Evolutionary conservation across 371 early-diverging fungal species (phyloP), one percentile per base, ranked within the genome.

Genomic region (Modicella reniformis): DNA sequence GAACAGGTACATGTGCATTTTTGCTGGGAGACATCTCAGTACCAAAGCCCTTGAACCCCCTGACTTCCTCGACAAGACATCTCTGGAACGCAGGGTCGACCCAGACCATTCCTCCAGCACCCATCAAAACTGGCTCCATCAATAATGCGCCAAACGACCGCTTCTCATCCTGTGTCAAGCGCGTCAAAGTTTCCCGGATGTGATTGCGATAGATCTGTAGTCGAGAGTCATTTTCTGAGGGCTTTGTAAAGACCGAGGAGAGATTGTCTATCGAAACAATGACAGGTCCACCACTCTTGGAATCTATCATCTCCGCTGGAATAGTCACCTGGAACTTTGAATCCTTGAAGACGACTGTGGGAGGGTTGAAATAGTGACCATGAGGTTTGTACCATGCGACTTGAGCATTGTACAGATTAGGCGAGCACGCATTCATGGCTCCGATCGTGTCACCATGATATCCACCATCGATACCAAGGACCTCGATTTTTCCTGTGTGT

Each of bases 401-500:
- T 59, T 88, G 83, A 12, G 85, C 86, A 59, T 94, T 94, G 73
- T 87, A 94, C 8, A 87, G 82, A 53, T 89, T 92, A 34, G 93
- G 93, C 17, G 88, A 84, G 61, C 92, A 90, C 2, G 92, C 92
- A 74, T 92, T 90, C 94, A 93, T 94, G 49, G 90, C 89, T 53
- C 94, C 94, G 54, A 93, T 93, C 0, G 94, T 93, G 61, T 93
- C 95, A 40, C 95, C 95, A 65, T 94, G 95, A 63, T 94, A 94
- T 13, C 89, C 86, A 10, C 94, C 93, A 32, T 92, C 85, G 21
- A 93, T 73, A 41, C 93, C 93, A 40, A 94, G 65, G 2, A 92
- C 83, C 53, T 88, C 90, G 13, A 92, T 62, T 2, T 82, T 81
- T 7, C 74, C 80, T 8, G 75, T 66, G n/a, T 68, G 53, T 21